Conservation (phyloP, 257 asterid genomes). For the Lithospermum erythrorhizon region DNA sequence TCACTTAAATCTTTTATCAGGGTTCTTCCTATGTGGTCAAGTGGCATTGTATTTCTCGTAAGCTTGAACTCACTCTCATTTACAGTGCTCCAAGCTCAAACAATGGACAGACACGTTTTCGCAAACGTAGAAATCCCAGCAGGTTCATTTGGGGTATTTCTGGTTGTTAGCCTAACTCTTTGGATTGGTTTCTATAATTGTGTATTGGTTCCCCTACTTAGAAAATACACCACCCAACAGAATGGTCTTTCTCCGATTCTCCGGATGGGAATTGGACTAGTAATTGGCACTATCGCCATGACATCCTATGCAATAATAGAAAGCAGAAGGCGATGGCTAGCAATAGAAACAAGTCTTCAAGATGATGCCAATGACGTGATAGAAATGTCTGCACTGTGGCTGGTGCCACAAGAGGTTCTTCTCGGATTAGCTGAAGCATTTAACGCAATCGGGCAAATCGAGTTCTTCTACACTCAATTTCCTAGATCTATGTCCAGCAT, state of each 20-base stretch:
- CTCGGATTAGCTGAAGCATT: constrained; percentile 16
- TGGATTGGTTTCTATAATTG: constrained; percentile 14
- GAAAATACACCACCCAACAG: background rate
- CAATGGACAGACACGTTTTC: constrained; percentile 14
- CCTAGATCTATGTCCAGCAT: constrained; percentile 19
- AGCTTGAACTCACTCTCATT: background rate
- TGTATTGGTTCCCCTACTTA: constrained; percentile 10
- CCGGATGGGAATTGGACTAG: constrained; percentile 16
- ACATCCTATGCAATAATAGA: constrained; percentile 13
- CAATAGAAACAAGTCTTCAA: constrained; percentile 8
- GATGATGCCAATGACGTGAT: constrained; percentile 7
- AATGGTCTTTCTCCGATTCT: constrained; percentile 8
- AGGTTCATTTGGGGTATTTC: constrained; percentile 12
- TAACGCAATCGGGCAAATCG: constrained; percentile 11
- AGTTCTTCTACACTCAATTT: constrained; percentile 15
- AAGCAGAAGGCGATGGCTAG: constrained; percentile 7
- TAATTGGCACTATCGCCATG: constrained; percentile 8
- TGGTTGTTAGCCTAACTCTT: constrained; percentile 1
- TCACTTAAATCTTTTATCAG: constrained; percentile 10
- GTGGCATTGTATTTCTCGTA: constrained; percentile 5
- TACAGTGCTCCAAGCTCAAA: constrained; percentile 9
- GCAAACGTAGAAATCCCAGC: constrained; percentile 15
- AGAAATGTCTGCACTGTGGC: constrained; percentile 20
- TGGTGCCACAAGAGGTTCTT: constrained; percentile 10
- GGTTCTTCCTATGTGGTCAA: constrained; percentile 14